Evolutionary conservation across 257 asterid genomes (phyloP).

Genomic region (Perilla frutescens): DNA sequence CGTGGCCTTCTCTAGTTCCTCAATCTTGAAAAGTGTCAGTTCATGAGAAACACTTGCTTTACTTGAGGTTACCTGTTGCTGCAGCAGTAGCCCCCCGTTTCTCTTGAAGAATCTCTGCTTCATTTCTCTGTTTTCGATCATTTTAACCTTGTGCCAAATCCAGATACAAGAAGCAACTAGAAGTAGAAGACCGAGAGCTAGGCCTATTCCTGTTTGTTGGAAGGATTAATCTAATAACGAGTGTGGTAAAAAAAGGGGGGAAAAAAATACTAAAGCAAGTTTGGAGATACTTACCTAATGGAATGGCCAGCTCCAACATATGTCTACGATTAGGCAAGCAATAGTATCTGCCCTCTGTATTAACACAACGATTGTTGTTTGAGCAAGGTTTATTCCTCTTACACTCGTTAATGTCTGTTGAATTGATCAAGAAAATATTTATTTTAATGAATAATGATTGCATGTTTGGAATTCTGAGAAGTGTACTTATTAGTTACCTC

Average conservation of each 20-base stretch:
- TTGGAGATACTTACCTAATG: no score
- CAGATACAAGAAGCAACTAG: conserved; percentile 25
- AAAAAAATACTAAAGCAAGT: no score
- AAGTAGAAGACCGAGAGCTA: conserved; percentile 28
- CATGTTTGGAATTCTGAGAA: background rate
- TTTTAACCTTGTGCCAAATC: conserved; percentile 21
- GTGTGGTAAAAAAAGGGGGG: no score
- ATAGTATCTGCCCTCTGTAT: conserved; percentile 40
- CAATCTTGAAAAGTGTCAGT: conserved; percentile 33
- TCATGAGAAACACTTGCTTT: conserved; percentile 26
- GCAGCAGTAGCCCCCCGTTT: conserved; percentile 49
- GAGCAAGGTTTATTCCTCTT: background rate
- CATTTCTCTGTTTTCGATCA: conserved; percentile 22
- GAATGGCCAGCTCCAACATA: background rate
- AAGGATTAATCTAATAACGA: no score
- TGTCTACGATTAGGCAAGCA: conserved; percentile 33
- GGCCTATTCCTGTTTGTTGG: conserved; percentile 26
- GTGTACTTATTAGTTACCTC: conserved; percentile 31
- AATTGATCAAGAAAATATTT: no score
- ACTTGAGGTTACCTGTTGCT: conserved; percentile 32
- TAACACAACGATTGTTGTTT: conserved; percentile 39
- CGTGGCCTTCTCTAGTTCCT: conserved; percentile 50
- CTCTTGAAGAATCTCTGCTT: conserved; percentile 43
- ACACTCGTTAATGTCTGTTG: conserved; percentile 32
- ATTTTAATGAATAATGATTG: no score